Conservation (phyloP, 2,329 filamentous ascomycete species). For the Parasarocladium wereldwijsianum region DNA sequence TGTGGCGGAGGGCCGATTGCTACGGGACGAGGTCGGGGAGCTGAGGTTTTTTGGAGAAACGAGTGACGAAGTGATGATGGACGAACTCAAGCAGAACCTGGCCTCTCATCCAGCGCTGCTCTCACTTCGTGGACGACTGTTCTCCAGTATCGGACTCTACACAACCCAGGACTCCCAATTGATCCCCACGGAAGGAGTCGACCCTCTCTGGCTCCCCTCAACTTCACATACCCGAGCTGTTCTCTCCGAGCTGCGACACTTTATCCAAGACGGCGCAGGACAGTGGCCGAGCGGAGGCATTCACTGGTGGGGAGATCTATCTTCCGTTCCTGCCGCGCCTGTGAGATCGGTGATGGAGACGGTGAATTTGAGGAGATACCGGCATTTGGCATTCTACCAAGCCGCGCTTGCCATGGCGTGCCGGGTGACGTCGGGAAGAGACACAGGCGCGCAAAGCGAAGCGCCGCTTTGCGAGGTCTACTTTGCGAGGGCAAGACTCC, state of each 20-base stretch:
- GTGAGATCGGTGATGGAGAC: conserved; percentile 9
- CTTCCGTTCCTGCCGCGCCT: conserved; percentile 15
- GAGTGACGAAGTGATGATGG: conserved; percentile 33
- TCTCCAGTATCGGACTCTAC: conserved; percentile 27
- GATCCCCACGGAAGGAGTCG: conserved; percentile 19
- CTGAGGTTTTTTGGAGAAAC: conserved; percentile 32
- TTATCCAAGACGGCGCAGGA: conserved; percentile 29
- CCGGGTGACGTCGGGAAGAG: conserved; percentile 8
- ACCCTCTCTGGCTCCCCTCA: conserved; percentile 24
- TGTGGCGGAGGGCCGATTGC: conserved; percentile 22
- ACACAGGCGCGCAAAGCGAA: conserved; percentile 13
- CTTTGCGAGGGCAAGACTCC: conserved; percentile 26
- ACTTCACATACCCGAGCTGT: conserved; percentile 21
- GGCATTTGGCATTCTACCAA: conserved; percentile 29
- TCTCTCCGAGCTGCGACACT: conserved; percentile 24
- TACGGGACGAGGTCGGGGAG: conserved; percentile 28
- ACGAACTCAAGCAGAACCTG: conserved; percentile 33
- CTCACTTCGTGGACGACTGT: conserved; percentile 13
- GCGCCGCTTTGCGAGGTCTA: conserved; percentile 24
- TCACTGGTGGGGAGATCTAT: conserved; percentile 30
- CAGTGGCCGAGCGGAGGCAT: conserved; percentile 28
- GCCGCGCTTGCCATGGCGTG: conserved; percentile 27
- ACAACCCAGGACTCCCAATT: conserved; percentile 31
- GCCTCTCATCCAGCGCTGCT: conserved; percentile 15
- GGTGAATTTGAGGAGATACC: conserved; percentile 14